Evolutionary conservation across 2,329 filamentous ascomycete species (phyloP).

Genomic region (Paecilomyces sp.): DNA sequence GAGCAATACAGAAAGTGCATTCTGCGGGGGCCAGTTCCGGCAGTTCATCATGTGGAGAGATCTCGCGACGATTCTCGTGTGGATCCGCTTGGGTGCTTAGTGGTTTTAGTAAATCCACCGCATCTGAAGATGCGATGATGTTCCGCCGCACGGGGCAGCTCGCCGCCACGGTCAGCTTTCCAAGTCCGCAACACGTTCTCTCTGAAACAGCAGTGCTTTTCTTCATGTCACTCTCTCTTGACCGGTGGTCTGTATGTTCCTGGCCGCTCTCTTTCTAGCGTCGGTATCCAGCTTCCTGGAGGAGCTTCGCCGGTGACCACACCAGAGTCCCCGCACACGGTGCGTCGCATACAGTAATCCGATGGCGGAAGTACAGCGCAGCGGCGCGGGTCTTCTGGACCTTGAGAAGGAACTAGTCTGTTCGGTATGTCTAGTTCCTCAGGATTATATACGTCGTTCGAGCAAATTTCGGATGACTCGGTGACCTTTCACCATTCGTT

Average conservation of each 20-base stretch:
- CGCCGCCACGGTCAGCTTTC: not conserved
- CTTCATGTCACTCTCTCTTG: not conserved
- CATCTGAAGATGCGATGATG: not conserved
- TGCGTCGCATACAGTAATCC: not conserved
- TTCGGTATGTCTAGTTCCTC: slow-evolving; percentile 59
- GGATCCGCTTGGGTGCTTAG: not conserved
- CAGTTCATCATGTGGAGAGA: not conserved
- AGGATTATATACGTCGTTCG: not conserved
- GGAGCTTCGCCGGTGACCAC: not conserved
- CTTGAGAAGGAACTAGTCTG: slow-evolving; percentile 92
- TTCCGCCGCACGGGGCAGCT: not conserved
- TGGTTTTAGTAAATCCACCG: not conserved
- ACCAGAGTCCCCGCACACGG: not conserved
- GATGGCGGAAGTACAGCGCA: not conserved
- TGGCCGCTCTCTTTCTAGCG: not conserved
- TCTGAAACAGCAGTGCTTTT: not conserved
- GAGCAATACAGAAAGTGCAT: not conserved
- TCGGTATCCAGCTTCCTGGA: not conserved
- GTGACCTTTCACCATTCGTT: not conserved
- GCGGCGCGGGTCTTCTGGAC: slow-evolving; percentile 46
- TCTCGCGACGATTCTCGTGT: not conserved
- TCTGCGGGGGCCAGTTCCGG: not conserved
- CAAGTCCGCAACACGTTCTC: not conserved
- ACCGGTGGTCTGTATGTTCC: not conserved
- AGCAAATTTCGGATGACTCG: not conserved